Evolutionary conservation across 2,329 filamentous ascomycete species (phyloP), one percentile per base, ranked within the genome.

Genomic region (Xylariaceae sp.): DNA sequence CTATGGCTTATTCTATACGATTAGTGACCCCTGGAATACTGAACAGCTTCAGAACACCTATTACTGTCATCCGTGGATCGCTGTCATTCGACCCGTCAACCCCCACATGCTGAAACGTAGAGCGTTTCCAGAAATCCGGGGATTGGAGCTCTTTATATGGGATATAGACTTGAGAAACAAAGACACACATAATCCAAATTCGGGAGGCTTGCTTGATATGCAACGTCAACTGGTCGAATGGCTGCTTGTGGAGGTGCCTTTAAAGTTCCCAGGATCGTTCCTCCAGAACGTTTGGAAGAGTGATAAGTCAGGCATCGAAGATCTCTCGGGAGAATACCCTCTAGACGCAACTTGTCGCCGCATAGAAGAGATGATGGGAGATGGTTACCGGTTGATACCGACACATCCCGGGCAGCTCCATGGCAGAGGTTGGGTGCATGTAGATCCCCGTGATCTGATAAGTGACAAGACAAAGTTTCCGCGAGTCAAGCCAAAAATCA

Each of bases 101-200:
- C 59, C 64, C 2, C 63, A 70, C 41, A 12, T 8, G 1, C 6
- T 26, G 22, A 26, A 26, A 26, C 11, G 6, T 26, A 6, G 11
- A 6, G 54, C 40, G 17, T 49, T 19, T 1, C 19, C 15, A 8
- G 15, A 55, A 1, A 69, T 61, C 53, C 48, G 2, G 1, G 38
- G 39, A 2, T 64, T 65, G 2, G 76, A 81, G 49, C 50, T 81
- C 11, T 60, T 81, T 4, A 74, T 81, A 30, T 79, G 76, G 76
- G 78, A 81, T 46, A 42, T 62, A 2, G 49, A 56, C 8, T 16
- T 35, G 15, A 12, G 8, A 8, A 17, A 61, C 54, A 19, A 43
- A 47, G n/a, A 29, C 19, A 28, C 24, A 32, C 15, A 15, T 48
- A 39, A 19, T 34, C 15, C 16, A 18, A 8, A 38, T 13, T 33